A percentile compares a stretch with the other conserved stretches of the same genome.
These are phyloP conservation scores for Nemania bipapillata DNA, from an alignment of 2,329 filamentous ascomycete genomes.

Conservation along the genomic window DNA sequence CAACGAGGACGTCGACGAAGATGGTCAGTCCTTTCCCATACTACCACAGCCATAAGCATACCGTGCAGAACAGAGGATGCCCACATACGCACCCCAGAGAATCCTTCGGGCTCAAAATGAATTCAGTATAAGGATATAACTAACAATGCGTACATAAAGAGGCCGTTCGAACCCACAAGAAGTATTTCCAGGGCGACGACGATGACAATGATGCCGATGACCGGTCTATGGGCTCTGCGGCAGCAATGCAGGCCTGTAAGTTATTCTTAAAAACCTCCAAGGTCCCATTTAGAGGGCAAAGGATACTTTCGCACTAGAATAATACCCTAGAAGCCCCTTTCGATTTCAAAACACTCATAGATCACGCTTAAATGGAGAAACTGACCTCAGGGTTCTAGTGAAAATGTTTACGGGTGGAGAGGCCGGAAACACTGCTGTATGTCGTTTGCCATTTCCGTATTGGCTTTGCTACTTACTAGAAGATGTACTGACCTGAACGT, in stretches of 20 bases:
- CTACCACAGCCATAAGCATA: background rate
- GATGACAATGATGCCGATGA: constrained; percentile 60
- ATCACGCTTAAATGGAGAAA: background rate
- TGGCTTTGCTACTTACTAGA: background rate
- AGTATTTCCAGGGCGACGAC: constrained; percentile 71
- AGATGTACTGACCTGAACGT: constrained; percentile 14
- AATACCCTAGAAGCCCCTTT: background rate
- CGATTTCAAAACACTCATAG: background rate
- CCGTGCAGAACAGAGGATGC: background rate
- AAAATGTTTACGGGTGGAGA: constrained; percentile 77
- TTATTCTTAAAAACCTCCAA: background rate
- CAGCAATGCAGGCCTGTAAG: constrained; percentile 75
- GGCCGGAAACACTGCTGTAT: constrained; percentile 55
- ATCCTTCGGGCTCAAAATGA: background rate
- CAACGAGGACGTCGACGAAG: constrained; percentile 62
- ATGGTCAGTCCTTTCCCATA: constrained; percentile 53
- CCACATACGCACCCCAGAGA: background rate
- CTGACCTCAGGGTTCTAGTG: constrained; percentile 50
- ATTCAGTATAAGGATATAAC: background rate
- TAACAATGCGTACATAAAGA: constrained; percentile 55
- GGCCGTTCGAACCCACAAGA: constrained; percentile 78
- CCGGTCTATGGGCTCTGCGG: constrained; percentile 72
- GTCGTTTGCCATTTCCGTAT: background rate
- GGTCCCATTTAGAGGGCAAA: background rate
- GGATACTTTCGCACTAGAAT: background rate